phyloP scores from a whole-genome alignment of 352 stramenopile genomes.

The Globisporangium perplexum region DNA sequence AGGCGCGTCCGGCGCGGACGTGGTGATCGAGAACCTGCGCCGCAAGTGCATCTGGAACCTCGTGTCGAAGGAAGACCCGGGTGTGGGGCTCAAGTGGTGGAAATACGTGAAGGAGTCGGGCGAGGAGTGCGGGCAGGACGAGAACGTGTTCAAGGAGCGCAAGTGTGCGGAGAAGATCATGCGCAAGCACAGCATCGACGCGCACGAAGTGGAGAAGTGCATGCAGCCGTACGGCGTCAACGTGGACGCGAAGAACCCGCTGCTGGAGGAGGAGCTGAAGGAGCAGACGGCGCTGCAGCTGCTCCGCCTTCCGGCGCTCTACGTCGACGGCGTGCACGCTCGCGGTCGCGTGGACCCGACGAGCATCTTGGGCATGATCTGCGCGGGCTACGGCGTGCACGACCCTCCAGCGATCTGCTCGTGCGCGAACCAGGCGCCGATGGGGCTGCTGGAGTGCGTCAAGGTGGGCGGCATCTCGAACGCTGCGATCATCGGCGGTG shows the following conservation, averaged over 20 bases:
- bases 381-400: constrained; percentile 73
- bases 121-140: constrained; percentile 77
- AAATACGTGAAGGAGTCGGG: constrained; percentile 93
- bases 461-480: constrained; percentile 68
- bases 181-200: constrained; percentile 84
- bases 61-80: constrained; percentile 61
- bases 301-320: constrained; percentile 90
- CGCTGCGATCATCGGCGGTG: constrained; percentile 37
- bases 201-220: constrained; percentile 86
- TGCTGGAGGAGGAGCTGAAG: constrained; percentile 89
- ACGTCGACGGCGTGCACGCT: constrained; percentile 94
- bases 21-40: constrained; percentile 91
- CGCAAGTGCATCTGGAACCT: constrained; percentile 95
- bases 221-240: constrained; percentile 90
- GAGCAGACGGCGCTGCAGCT: constrained; percentile 89
- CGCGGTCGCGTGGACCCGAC: constrained; percentile 87
- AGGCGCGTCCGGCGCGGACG: constrained; percentile 92
- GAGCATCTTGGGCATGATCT: constrained; percentile 85
- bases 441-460: constrained; percentile 58
- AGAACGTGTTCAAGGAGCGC: constrained; percentile 83
- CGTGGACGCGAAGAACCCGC: constrained; percentile 80
- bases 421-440: constrained; percentile 62
- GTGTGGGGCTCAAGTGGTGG: constrained; percentile 92
- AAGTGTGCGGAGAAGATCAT: constrained; percentile 89
- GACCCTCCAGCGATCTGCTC: constrained; percentile 75